Evolutionary conservation across 2,329 filamentous ascomycete genomes (phyloP).

Genomic region (Ophiostoma pallidulum): DNA sequence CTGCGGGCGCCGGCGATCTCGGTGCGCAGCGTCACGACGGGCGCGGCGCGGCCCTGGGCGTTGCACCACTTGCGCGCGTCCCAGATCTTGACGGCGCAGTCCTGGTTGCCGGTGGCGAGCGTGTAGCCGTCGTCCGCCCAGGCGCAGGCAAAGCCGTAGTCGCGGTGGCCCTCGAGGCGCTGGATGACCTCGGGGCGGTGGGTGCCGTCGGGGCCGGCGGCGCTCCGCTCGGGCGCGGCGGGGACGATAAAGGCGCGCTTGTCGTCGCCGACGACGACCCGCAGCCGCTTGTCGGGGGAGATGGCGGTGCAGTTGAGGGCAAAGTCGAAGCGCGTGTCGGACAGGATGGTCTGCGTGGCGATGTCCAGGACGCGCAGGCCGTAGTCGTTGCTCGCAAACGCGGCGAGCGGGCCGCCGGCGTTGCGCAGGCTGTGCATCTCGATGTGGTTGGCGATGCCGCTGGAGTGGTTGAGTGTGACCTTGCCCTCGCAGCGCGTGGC

Average conservation of each 20-base stretch:
- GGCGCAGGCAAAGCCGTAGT: conserved; percentile 67
- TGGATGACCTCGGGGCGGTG: conserved; percentile 36
- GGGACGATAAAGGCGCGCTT: conserved; percentile 57
- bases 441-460: conserved; percentile 57
- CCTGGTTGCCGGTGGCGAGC: conserved; percentile 68
- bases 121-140: conserved; percentile 72
- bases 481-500: conserved; percentile 32
- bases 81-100: conserved; percentile 64
- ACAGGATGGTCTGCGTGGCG: conserved; percentile 47
- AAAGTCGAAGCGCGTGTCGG: conserved; percentile 43
- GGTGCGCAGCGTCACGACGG: conserved; percentile 47
- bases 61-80: conserved; percentile 61
- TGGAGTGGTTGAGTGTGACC: conserved; percentile 39
- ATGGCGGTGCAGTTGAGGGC: conserved; percentile 65
- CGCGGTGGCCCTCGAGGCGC: conserved; percentile 52
- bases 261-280: conserved; percentile 63
- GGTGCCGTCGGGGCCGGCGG: not conserved
- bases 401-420: conserved; percentile 43
- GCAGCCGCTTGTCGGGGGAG: conserved; percentile 61
- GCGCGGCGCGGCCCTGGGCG: conserved; percentile 33
- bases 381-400: conserved; percentile 55
- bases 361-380: conserved; percentile 51
- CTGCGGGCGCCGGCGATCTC: conserved; percentile 61
- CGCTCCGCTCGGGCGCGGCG: conserved; percentile 47
- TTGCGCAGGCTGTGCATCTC: conserved; percentile 46